Evolutionary conservation across 2,329 filamentous ascomycete genomes (phyloP).

Genomic region (Alternaria sp.): DNA sequence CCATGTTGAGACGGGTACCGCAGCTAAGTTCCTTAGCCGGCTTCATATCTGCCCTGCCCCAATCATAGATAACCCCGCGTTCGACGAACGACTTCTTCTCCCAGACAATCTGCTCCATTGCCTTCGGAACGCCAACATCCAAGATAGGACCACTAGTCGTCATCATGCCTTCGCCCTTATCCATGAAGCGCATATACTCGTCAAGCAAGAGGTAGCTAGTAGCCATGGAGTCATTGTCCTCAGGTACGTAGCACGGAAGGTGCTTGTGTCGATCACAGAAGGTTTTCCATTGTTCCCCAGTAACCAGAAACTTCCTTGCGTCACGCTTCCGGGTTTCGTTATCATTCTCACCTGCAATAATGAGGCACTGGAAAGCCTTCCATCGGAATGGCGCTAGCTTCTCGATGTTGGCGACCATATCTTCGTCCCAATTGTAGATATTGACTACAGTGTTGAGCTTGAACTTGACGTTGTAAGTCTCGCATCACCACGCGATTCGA

Average conservation of each 20-base stretch:
- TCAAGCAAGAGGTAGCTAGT: constrained; percentile 9
- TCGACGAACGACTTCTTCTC: constrained; percentile 14
- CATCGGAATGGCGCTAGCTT: constrained; percentile 15
- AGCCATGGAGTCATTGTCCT: constrained; percentile 10
- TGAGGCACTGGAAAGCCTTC: constrained; percentile 13
- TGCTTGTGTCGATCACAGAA: constrained; percentile 8
- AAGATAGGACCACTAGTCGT: constrained; percentile 3
- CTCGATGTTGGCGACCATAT: constrained; percentile 6
- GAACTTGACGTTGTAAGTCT: constrained; percentile 8
- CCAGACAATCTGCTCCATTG: constrained; percentile 9
- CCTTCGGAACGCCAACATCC: constrained; percentile 5
- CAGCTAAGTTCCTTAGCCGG: not conserved
- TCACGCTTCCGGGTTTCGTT: constrained; percentile 1
- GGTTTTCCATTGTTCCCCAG: constrained; percentile 3
- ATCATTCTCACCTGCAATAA: constrained; percentile 13
- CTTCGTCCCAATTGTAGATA: constrained; percentile 9
- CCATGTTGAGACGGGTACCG: not conserved
- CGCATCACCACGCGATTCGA: constrained; percentile 3
- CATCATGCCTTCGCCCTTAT: constrained; percentile 2
- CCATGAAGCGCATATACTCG: constrained; percentile 14
- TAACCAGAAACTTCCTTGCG: constrained; percentile 8
- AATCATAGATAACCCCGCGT: constrained; percentile 10
- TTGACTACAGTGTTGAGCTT: constrained; percentile 15
- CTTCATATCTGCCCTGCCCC: constrained; percentile 4
- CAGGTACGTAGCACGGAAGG: not conserved